Evolutionary conservation across 139 green algal species (phyloP).

Genomic region (Chlorella sp.): DNA sequence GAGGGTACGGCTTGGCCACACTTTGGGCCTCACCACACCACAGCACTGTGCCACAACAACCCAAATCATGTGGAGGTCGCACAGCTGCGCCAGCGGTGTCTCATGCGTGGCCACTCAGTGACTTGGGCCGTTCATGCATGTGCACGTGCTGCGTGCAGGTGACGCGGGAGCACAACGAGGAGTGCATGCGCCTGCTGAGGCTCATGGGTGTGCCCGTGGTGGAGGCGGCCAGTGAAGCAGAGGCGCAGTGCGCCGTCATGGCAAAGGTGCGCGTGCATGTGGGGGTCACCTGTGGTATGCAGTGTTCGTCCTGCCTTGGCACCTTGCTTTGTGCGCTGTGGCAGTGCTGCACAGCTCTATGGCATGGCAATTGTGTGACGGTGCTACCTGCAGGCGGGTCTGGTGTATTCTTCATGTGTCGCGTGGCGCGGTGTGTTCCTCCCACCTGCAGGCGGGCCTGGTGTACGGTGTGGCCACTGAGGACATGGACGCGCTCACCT

Average conservation of each 20-base stretch:
- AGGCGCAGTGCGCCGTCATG: slow-evolving; percentile 62
- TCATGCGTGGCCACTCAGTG: too few relatives aligned
- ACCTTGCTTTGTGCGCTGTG: neutral
- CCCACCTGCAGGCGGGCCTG: slow-evolving; percentile 48
- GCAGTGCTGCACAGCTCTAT: too few relatives aligned
- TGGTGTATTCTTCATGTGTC: too few relatives aligned
- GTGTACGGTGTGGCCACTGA: slow-evolving; percentile 91
- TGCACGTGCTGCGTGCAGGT: slow-evolving; percentile 14
- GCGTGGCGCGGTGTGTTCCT: too few relatives aligned
- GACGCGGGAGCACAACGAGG: slow-evolving; percentile 85
- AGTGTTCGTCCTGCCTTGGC: neutral
- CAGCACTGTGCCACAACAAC: too few relatives aligned
- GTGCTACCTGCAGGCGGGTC: too few relatives aligned
- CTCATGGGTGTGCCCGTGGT: slow-evolving; percentile 92
- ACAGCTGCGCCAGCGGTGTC: too few relatives aligned
- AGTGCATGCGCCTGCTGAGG: slow-evolving; percentile 86
- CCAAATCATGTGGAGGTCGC: too few relatives aligned
- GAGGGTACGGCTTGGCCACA: too few relatives aligned
- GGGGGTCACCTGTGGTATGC: neutral
- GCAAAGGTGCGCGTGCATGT: slow-evolving; percentile 15
- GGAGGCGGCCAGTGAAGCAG: slow-evolving; percentile 86
- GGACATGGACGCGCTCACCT: slow-evolving; percentile 98
- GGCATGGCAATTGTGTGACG: too few relatives aligned
- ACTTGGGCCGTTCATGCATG: too few relatives aligned
- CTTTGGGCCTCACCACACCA: too few relatives aligned